Conservation (phyloP, 2,329 filamentous ascomycete genomes). For the Chrysosporium queenslandicum region DNA sequence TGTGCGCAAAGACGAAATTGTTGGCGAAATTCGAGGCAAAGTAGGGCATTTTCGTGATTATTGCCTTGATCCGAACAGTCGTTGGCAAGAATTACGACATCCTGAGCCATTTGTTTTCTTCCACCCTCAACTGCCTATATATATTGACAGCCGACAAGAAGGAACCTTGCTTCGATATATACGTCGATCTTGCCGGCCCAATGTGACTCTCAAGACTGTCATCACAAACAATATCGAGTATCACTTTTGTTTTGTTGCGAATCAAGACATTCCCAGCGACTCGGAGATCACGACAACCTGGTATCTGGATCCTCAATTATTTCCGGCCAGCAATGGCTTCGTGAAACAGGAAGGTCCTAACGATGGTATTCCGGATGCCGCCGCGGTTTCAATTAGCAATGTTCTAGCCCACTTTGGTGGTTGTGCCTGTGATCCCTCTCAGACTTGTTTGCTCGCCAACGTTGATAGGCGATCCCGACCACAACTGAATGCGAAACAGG, state of each 20-base stretch:
- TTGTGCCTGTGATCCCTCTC: conserved; percentile 36
- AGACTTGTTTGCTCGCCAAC: conserved; percentile 33
- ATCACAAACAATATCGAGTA: conserved; percentile 69
- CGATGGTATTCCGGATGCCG: conserved; percentile 33
- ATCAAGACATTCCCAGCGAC: conserved; percentile 57
- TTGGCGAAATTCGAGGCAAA: conserved; percentile 67
- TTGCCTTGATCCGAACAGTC: conserved; percentile 54
- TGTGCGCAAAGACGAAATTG: conserved; percentile 45
- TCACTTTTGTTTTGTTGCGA: conserved; percentile 86
- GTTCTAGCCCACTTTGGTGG: conserved; percentile 42
- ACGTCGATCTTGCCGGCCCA: conserved; percentile 84
- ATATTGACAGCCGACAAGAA: conserved; percentile 82
- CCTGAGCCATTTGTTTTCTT: conserved; percentile 70
- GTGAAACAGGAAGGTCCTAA: conserved; percentile 33
- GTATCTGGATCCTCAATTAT: conserved; percentile 37
- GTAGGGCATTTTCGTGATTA: conserved; percentile 66
- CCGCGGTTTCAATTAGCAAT: conserved; percentile 39
- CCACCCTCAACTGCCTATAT: conserved; percentile 76
- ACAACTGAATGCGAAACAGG: conserved; percentile 32
- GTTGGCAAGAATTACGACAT: conserved; percentile 54
- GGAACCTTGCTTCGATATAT: conserved; percentile 80
- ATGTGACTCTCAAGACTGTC: conserved; percentile 77
- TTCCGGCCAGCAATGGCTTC: conserved; percentile 30
- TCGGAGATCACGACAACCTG: conserved; percentile 42
- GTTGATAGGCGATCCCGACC: conserved; percentile 36